A percentile compares a stretch with the other conserved stretches of the same genome.
phyloP scores from a whole-genome alignment of 768 basidiomycete genomes.

The Terana coerulea region DNA sequence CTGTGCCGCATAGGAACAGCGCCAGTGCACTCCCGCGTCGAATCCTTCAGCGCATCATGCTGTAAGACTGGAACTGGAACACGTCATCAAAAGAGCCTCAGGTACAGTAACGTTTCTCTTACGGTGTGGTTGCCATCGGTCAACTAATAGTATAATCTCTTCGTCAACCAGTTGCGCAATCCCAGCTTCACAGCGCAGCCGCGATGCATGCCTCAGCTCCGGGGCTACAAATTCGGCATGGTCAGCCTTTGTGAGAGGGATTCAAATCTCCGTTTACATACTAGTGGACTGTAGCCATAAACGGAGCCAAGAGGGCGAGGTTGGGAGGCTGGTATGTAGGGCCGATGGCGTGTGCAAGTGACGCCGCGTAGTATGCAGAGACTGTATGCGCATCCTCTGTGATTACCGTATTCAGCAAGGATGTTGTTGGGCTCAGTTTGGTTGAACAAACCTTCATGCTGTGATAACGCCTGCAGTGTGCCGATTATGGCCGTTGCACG shows the following conservation, averaged over 20 bases:
- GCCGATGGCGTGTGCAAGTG: constrained; percentile 62
- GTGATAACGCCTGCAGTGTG: constrained; percentile 66
- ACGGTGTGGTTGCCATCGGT: constrained; percentile 67
- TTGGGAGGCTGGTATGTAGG: constrained; percentile 60
- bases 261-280: too few species aligned
- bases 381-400: constrained; percentile 71
- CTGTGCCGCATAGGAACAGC: constrained; percentile 76
- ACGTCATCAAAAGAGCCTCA: neutral
- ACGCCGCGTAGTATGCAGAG: constrained; percentile 76
- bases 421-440: too few species aligned
- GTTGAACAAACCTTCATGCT: constrained; percentile 56
- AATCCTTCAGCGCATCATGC: constrained; percentile 56
- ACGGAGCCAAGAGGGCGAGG: constrained; percentile 64
- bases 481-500: constrained; percentile 64
- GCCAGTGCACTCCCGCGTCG: constrained; percentile 60
- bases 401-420: constrained; percentile 29
- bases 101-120: constrained; percentile 21
- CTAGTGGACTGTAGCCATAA: constrained; percentile 76
- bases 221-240: constrained; percentile 32
- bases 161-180: constrained; percentile 65
- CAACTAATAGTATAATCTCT: constrained; percentile 54
- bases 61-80: constrained; percentile 57
- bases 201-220: constrained; percentile 75
- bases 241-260: neutral
- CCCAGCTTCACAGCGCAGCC: constrained; percentile 73